phyloP scores from a whole-genome alignment of 2,329 filamentous ascomycete genomes.

The Malbranchea zuffiana region DNA sequence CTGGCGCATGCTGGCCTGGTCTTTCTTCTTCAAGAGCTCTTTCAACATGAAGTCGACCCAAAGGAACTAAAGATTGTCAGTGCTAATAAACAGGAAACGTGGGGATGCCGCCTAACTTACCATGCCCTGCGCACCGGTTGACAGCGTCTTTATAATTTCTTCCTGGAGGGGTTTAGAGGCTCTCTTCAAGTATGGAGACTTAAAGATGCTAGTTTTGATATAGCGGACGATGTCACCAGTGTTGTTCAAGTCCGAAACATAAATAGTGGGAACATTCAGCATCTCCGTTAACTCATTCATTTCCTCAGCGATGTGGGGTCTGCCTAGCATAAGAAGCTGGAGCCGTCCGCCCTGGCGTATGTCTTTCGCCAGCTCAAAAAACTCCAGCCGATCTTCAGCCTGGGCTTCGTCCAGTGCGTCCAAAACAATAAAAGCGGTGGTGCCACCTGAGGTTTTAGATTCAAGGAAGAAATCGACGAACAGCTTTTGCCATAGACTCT shows the following conservation, averaged over 20 bases:
- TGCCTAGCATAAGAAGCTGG: slow-evolving; percentile 35
- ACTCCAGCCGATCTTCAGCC: slow-evolving; percentile 27
- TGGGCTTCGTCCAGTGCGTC: slow-evolving; percentile 41
- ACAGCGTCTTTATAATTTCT: slow-evolving; percentile 33
- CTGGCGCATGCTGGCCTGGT: slow-evolving; percentile 31
- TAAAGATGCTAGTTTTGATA: slow-evolving; percentile 33
- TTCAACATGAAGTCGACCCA: slow-evolving; percentile 43
- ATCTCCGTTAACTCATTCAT: too few relatives aligned
- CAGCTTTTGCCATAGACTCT: slow-evolving; percentile 36
- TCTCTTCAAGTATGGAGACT: slow-evolving; percentile 28
- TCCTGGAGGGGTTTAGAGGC: slow-evolving; percentile 23
- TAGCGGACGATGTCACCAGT: slow-evolving; percentile 35
- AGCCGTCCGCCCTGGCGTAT: slow-evolving; percentile 16
- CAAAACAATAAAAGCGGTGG: slow-evolving; percentile 36
- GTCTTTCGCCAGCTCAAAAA: slow-evolving; percentile 29
- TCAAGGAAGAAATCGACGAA: slow-evolving; percentile 32
- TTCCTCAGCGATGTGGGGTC: slow-evolving; percentile 34
- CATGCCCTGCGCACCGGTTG: slow-evolving; percentile 36
- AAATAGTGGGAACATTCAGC: slow-evolving; percentile 31
- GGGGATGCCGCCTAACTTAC: too few relatives aligned
- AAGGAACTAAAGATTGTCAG: too few relatives aligned
- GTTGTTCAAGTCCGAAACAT: slow-evolving; percentile 37
- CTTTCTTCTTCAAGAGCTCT: slow-evolving; percentile 29
- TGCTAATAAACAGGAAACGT: too few relatives aligned
- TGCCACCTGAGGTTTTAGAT: slow-evolving; percentile 22